Base-by-base conservation (phyloP, 345 rosid genomes). In the Carallia brachiata region DNA sequence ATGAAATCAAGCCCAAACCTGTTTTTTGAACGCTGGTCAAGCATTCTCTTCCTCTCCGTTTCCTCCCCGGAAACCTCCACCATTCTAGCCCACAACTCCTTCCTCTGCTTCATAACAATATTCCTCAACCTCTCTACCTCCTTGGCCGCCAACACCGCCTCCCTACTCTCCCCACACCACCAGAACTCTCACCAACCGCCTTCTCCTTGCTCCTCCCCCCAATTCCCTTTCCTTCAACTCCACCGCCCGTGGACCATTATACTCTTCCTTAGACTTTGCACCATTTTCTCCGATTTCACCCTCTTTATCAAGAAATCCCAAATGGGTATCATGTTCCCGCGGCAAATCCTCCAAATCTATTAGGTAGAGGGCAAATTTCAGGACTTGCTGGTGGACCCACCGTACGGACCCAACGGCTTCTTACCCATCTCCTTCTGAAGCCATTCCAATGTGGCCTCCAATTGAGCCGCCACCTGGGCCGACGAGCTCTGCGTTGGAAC, bases 31-130 rank as follows among this genome's bases (percentile, higher is more conserved):
- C 91, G 87, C 74, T 91, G 94, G 30, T 89, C 97, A 59, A 93
- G 89, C 98, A 93, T 89, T 75, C 97, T 82, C 84, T 91, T 93
- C 68, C 98, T 69, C 76, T 93, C 96, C 6, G 96, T 93, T 79
- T 91, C 96, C 83, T 91, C 98, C 79, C 94, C 88, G 0, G 97
- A 85, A 32, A 91, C 84, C 82, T 93, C 98, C 76, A 88, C 67
- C 98, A 93, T 93, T 78, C 90, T 88, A 10, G 97, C 85, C 72
- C 77, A 84, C 79, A 93, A 78, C 73, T 93, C 98, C 79, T 89
- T 93, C 78, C 89, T 86, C 73, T 89, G 94, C 82, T 94, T 84
- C 82, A 86, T 77, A 69, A 91, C 83, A 58, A 86, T 69, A 63
- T 82, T 86, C 87, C 97, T 86, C 84, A 89, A 67, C 79, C 93